Evolutionary conservation across 192 early-diverging fungal species (phyloP), one percentile per base, ranked within the genome.

Genomic region (Umbelopsis sp.): DNA sequence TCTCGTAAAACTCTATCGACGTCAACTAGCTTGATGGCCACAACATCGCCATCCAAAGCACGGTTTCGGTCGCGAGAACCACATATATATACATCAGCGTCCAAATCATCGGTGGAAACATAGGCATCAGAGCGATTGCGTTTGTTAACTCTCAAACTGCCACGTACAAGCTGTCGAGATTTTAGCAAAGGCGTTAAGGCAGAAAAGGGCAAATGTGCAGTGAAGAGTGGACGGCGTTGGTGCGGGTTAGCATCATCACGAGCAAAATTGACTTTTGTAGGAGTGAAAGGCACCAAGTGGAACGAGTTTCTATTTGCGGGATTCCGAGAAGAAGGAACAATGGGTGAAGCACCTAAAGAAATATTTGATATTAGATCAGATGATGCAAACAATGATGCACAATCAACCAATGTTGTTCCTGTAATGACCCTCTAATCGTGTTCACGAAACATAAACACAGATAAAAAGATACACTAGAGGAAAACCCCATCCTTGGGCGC

Each of bases 71-170:
- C 80, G 55, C 83, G 85, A 35, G 86, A 85, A 7, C 92, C 92
- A 50, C 82, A 87, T 45, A 95, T 91, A 68, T 87, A 92, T 18
- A 95, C 85, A 74, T 95, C 94, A 16, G 86, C 83, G 52, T 88
- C 88, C 4, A 91, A 71, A 46, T 83, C 85, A 30, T 93, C 91
- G 9, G 90, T 81, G 4, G 89, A 88, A 21, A 95, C 94, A 79
- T 98, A 98, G 21, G 93, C 94, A 72, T 96, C 94, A 37, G 82
- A 87, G 45, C 91, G 82, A 72, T 93, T 92, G 71, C 88, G 86
- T 55, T 91, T 92, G 82, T 94, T 98, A 74, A 96, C 87, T 52
- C 96, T 88, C 20, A 98, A 75, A 6, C 85, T 82, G 30, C 94
- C 96, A 45, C 87, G 82, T 13, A 91, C 81, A 20, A 94, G 80